Conservation (phyloP, 441 rosid species). For the Daphne laureola region DNA sequence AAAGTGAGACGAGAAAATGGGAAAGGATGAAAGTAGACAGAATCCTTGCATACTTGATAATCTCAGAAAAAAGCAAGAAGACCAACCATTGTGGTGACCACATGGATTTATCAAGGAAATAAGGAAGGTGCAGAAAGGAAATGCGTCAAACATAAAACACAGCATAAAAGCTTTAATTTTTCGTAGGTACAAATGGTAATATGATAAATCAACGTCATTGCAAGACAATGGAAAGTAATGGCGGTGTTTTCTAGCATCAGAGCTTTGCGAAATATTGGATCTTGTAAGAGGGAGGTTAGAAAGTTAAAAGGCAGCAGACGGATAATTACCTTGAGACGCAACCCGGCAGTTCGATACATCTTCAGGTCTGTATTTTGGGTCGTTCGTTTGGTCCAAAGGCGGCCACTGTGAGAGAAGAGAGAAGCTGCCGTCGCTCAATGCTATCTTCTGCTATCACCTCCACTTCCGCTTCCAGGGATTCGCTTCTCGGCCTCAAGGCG, state of each 20-base stretch:
- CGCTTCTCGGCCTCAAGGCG: too few relatives aligned
- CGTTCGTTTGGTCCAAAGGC: too few relatives aligned
- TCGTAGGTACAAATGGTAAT: background rate
- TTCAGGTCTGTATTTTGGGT: background rate
- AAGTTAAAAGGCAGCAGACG: conserved; percentile 7
- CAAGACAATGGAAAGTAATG: background rate
- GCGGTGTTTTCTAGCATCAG: too few relatives aligned
- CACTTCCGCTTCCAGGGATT: too few relatives aligned
- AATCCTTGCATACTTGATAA: background rate
- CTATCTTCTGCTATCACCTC: too few relatives aligned
- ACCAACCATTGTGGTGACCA: background rate
- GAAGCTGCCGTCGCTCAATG: too few relatives aligned
- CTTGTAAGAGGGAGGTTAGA: background rate
- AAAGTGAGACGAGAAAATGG: background rate
- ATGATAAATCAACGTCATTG: background rate
- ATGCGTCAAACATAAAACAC: background rate
- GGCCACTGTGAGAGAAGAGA: too few relatives aligned
- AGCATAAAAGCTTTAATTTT: conserved; percentile 7
- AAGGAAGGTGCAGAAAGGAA: too few relatives aligned
- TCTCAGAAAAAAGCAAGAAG: background rate
- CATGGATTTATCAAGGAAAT: too few relatives aligned
- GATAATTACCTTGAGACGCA: conserved; percentile 45
- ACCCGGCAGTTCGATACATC: conserved; percentile 53
- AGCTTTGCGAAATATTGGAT: too few relatives aligned
- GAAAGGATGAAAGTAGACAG: background rate